phyloP scores from a whole-genome alignment of 495 filamentous ascomycete genomes.

The Cetradonia linearis region DNA sequence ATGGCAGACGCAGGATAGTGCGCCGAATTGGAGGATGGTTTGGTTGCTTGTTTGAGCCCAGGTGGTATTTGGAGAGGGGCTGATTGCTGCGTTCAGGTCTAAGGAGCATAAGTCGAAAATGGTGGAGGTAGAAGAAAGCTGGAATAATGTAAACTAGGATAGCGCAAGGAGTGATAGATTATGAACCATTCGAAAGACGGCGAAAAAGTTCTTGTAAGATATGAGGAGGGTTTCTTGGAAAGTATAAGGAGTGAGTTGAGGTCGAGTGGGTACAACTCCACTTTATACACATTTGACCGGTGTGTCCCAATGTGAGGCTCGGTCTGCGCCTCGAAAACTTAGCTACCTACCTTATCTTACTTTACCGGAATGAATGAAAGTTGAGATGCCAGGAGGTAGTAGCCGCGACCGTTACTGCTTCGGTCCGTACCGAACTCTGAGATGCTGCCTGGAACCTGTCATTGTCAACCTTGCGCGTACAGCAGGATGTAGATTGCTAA shows the following conservation, averaged over 20 bases:
- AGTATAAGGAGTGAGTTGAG: background rate
- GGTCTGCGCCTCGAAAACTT: background rate
- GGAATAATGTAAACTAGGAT: background rate
- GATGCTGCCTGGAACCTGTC: background rate
- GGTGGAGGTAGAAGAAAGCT: background rate
- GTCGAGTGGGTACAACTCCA: background rate
- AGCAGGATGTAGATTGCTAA: background rate
- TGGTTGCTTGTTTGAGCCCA: conserved; percentile 15
- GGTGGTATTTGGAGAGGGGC: conserved; percentile 12
- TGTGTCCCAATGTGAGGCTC: background rate
- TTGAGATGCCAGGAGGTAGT: background rate
- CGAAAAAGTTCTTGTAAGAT: background rate
- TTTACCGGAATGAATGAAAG: background rate
- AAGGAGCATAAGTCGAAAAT: conserved; percentile 11
- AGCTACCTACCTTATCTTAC: background rate
- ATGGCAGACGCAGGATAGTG: conserved; percentile 18
- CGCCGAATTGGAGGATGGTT: background rate
- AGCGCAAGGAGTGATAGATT: background rate
- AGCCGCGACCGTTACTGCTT: background rate
- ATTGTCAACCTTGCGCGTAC: background rate
- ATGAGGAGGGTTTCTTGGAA: background rate
- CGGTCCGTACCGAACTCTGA: background rate
- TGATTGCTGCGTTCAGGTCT: background rate
- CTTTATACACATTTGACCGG: background rate
- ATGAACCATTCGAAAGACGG: background rate